Evolutionary conservation across 2,329 filamentous ascomycete species (phyloP).

Genomic region (Zymoseptoria passerinii): DNA sequence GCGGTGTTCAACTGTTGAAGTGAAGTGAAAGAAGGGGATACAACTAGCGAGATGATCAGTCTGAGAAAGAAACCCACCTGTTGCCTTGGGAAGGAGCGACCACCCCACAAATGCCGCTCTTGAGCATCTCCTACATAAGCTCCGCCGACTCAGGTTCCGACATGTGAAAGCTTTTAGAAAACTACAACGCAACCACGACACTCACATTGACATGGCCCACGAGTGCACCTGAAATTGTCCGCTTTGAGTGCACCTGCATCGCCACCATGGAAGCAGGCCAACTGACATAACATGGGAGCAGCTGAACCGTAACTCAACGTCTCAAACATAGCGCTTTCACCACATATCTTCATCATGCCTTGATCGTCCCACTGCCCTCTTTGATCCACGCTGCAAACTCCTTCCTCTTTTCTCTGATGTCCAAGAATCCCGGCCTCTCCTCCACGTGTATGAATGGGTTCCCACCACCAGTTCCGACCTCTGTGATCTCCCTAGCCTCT

Average conservation of each 20-base stretch:
- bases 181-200: background rate
- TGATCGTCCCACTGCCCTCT: constrained; percentile 17
- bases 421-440: constrained; percentile 73
- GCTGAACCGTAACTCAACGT: background rate
- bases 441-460: constrained; percentile 78
- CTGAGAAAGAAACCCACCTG: background rate
- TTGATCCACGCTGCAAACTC: constrained; percentile 71
- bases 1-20: background rate
- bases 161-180: too few species aligned
- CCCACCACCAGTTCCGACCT: constrained; percentile 62
- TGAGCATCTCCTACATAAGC: background rate
- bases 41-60: background rate
- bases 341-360: background rate
- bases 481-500: constrained; percentile 47
- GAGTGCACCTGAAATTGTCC: background rate
- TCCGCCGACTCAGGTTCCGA: background rate
- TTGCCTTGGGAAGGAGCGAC: background rate
- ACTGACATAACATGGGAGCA: background rate
- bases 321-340: background rate
- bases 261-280: background rate
- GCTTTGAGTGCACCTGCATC: background rate
- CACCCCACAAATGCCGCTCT: background rate
- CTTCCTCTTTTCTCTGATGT: constrained; percentile 67
- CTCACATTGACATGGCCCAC: background rate
- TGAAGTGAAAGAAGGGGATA: background rate